Evolutionary conservation across 768 basidiomycete genomes (phyloP).

Genomic region (Macrolepiota fuliginosa): DNA sequence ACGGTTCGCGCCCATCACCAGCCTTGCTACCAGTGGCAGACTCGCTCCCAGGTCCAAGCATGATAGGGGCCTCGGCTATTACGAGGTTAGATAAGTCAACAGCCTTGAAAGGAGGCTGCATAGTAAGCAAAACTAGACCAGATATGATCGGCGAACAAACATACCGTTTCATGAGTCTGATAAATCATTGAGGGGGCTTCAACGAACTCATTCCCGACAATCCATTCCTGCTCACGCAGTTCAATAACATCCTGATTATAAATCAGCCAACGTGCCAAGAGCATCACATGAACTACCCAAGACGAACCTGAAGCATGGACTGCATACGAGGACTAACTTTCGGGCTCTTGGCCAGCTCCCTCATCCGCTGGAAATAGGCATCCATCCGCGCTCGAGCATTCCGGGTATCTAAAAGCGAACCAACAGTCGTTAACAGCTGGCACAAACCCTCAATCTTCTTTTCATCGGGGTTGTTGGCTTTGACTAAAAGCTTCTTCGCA

Average conservation of each 20-base stretch:
- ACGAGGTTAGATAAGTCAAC: slow-evolving; percentile 88
- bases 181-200: slow-evolving; percentile 87
- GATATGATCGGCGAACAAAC: slow-evolving; percentile 25
- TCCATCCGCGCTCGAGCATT: slow-evolving; percentile 87
- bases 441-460: slow-evolving; percentile 97
- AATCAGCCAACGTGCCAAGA: neutral
- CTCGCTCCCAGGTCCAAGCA: slow-evolving; percentile 83
- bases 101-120: slow-evolving; percentile 69
- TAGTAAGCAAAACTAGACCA: slow-evolving; percentile 18
- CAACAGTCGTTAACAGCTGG: slow-evolving; percentile 89
- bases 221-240: slow-evolving; percentile 81
- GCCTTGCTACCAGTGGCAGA: slow-evolving; percentile 68
- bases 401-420: slow-evolving; percentile 74
- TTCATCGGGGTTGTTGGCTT: slow-evolving; percentile 94
- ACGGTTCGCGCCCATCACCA: slow-evolving; percentile 56
- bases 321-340: slow-evolving; percentile 86
- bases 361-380: slow-evolving; percentile 91
- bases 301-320: slow-evolving; percentile 89
- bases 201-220: slow-evolving; percentile 55
- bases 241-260: slow-evolving; percentile 80
- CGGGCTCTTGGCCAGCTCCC: slow-evolving; percentile 68
- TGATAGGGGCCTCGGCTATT: slow-evolving; percentile 54
- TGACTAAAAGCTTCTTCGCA: slow-evolving; percentile 90
- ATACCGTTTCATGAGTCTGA: slow-evolving; percentile 81
- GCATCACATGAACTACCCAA: neutral